A percentile compares a stretch with the other conserved stretches of the same genome.
phyloP scores from a whole-genome alignment of 148 eudicot species.

The Persicaria tinctoria region DNA sequence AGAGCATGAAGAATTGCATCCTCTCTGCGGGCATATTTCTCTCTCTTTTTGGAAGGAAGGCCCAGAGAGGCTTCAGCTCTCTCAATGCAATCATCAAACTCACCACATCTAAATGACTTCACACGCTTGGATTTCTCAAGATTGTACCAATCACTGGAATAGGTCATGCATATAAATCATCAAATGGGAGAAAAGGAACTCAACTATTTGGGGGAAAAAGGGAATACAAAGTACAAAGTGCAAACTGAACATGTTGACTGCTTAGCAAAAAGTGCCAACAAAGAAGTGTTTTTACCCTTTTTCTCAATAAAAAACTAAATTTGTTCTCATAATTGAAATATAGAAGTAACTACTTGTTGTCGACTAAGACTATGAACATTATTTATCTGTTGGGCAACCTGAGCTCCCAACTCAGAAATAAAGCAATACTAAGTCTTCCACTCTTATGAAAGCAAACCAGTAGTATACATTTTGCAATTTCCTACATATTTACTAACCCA shows the following conservation, averaged over 20 bases:
- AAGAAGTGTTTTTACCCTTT: too few relatives aligned
- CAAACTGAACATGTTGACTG: not conserved
- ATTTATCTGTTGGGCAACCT: too few relatives aligned
- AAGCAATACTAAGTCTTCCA: too few relatives aligned
- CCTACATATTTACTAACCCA: too few relatives aligned
- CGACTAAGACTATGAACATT: too few relatives aligned
- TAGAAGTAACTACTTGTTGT: too few relatives aligned
- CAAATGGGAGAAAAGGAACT: conserved; percentile 13
- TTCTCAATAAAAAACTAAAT: too few relatives aligned
- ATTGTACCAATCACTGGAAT: conserved; percentile 93
- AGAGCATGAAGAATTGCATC: conserved; percentile 99
- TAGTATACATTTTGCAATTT: too few relatives aligned
- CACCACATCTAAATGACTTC: conserved; percentile 96
- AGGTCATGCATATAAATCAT: conserved; percentile 15
- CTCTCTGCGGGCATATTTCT: conserved; percentile 94
- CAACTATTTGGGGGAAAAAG: not conserved
- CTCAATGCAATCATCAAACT: conserved; percentile 90
- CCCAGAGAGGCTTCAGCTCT: conserved; percentile 83
- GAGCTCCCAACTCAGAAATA: too few relatives aligned
- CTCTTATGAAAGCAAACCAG: too few relatives aligned
- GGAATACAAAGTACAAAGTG: too few relatives aligned
- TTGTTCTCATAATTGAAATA: too few relatives aligned
- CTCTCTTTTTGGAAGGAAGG: conserved; percentile 89
- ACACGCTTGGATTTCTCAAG: conserved; percentile 98
- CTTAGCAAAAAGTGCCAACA: not conserved